Conservation (phyloP, 352 stramenopile genomes). For the Globisporangium apiculatum region DNA sequence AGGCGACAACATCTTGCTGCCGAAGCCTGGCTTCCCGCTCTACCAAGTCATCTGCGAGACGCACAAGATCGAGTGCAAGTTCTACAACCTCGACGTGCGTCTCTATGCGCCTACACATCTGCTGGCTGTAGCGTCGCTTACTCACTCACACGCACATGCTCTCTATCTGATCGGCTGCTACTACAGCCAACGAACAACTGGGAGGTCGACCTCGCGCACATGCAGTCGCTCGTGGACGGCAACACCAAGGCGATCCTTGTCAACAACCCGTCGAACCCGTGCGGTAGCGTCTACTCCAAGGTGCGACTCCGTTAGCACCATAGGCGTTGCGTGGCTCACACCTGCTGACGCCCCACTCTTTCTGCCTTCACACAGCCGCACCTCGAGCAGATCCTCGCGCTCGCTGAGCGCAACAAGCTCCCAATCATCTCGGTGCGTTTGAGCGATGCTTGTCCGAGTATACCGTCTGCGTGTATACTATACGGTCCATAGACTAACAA, state of each 20-base stretch:
- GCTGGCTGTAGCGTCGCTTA: not conserved
- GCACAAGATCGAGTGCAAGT: conserved; percentile 87
- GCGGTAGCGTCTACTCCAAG: conserved; percentile 92
- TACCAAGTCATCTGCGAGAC: conserved; percentile 94
- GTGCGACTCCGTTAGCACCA: conserved; percentile 6
- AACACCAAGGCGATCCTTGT: conserved; percentile 91
- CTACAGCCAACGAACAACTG: conserved; percentile 82
- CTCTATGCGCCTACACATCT: not conserved
- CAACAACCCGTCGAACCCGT: conserved; percentile 95
- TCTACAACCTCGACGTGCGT: conserved; percentile 82
- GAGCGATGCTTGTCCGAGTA: conserved; percentile 4
- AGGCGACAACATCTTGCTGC: conserved; percentile 90
- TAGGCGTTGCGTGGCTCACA: too few species aligned
- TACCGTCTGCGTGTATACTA: not conserved
- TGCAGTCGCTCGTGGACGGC: conserved; percentile 83
- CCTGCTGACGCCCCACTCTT: too few species aligned
- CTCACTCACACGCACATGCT: not conserved
- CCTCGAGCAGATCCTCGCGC: conserved; percentile 59
- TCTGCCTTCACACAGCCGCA: conserved; percentile 27
- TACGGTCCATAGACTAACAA: not conserved
- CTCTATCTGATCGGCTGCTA: not conserved
- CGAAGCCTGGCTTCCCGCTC: conserved; percentile 91
- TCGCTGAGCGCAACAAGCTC: conserved; percentile 84
- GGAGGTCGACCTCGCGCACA: conserved; percentile 90
- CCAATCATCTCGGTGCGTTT: conserved; percentile 90